Base-by-base conservation (phyloP, 2,329 filamentous ascomycete genomes). In the Microcera coccophila region DNA sequence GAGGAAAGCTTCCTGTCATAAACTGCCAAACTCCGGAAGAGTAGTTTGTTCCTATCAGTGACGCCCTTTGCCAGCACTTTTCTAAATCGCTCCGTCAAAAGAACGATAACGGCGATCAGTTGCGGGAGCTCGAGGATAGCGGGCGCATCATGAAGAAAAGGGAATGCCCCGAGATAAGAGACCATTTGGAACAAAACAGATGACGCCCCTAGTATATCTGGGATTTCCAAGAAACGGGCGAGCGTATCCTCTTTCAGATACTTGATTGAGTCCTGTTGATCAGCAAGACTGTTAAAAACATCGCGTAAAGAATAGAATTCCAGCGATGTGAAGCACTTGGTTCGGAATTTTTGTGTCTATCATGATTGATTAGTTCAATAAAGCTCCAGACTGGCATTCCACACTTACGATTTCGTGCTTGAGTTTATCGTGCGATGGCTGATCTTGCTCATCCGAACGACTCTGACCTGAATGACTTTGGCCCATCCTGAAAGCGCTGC, bases 221-320 rank as follows among this genome's bases (percentile, higher is more conserved):
- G 85, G 16, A 90, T 74, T 64, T 86, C 83, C 34, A 90, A 76
- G 61, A 86, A 89, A 24, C 82, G 77, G 46, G 81, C 77, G 51
- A 89, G 68, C 10, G 84, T 87, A 39, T 84, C 78, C 59, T 69
- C 83, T 57, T 81, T 85, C 50, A 87, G 75, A 60, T 87, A 86
- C 39, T 72, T 72, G 36, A 87, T 67, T 33, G 73, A 69, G 37
- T 75, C 78, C 57, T 84, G 74, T 14, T 74, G 65, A 54, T 88
- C 84, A 50, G 85, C 82, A 16, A 89, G 79, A 44, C 73, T 78
- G 45, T 75, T 76, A 68, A 89, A 89, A 57, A 87, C 84, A 59
- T 86, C 80, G 54, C 82, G 83, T 64, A 87, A 80, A 22, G 79
- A 86, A 64, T 85, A 87, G 21, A 87, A 69, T 63, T 90, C 85